These are phyloP conservation scores for Claviceps capensis DNA, from an alignment of 2,329 filamentous ascomycete species.

Conservation along the genomic window DNA sequence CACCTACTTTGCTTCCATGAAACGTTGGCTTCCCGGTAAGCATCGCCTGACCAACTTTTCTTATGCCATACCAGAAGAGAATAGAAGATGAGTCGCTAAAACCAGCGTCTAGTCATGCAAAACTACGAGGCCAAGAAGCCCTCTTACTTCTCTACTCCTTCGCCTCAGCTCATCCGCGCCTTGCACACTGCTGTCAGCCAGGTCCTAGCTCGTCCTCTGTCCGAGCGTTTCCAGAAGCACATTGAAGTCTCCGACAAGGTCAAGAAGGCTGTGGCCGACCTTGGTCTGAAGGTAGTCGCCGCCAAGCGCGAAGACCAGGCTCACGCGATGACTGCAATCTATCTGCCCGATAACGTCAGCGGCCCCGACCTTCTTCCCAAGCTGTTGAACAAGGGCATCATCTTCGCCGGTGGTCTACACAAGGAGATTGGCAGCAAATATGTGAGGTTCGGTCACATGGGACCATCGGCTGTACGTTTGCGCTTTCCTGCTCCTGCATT, in stretches of 20 bases:
- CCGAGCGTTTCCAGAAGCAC: constrained; percentile 75
- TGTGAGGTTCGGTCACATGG: constrained; percentile 95
- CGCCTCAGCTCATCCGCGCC: constrained; percentile 84
- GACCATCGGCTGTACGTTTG: constrained; percentile 65
- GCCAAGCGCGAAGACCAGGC: constrained; percentile 79
- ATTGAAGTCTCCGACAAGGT: constrained; percentile 66
- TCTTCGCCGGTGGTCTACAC: constrained; percentile 92
- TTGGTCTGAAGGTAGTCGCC: constrained; percentile 82
- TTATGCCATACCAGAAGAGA: neutral
- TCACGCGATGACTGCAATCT: constrained; percentile 96
- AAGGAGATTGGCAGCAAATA: constrained; percentile 92
- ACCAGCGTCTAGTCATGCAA: constrained; percentile 62
- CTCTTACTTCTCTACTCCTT: constrained; percentile 94
- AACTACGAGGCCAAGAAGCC: constrained; percentile 98
- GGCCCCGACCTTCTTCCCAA: constrained; percentile 75
- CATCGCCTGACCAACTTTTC: constrained; percentile 4
- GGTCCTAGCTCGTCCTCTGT: constrained; percentile 67
- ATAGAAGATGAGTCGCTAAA: neutral
- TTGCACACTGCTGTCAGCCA: constrained; percentile 80
- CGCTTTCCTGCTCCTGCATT: neutral
- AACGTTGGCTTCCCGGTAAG: constrained; percentile 89
- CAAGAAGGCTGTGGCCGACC: constrained; percentile 66
- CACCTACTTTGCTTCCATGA: constrained; percentile 91
- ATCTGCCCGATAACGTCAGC: constrained; percentile 72
- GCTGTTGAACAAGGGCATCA: constrained; percentile 71